Conservation (phyloP, 2,329 filamentous ascomycete genomes). For the Microcyclosporella mali region DNA sequence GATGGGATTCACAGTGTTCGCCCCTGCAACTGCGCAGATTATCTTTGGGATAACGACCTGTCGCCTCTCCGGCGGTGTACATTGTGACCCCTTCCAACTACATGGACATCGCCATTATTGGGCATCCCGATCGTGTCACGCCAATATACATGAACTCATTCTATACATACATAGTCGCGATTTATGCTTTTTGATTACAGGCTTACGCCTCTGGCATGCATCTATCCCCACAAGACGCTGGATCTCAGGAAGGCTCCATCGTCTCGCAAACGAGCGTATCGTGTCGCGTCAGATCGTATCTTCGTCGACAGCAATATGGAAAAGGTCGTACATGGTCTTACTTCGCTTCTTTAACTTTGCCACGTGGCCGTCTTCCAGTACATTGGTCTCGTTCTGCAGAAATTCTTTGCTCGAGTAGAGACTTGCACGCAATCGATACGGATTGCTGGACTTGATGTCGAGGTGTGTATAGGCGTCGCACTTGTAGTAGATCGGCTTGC, state of each 20-base stretch:
- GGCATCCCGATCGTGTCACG: background rate
- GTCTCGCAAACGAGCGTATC: no score
- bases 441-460: conserved; percentile 35
- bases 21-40: no score
- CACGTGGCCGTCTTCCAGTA: conserved; percentile 15
- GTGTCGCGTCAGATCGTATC: conserved; percentile 7
- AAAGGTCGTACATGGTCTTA: conserved; percentile 7
- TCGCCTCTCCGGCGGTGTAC: background rate
- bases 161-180: no score
- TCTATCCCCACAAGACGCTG: no score
- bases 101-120: background rate
- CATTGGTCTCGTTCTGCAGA: conserved; percentile 16
- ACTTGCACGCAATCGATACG: conserved; percentile 39
- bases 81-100: background rate
- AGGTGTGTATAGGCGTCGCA: conserved; percentile 52
- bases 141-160: background rate
- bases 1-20: no score
- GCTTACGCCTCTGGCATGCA: no score
- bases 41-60: background rate
- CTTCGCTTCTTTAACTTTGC: conserved; percentile 11
- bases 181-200: no score
- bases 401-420: conserved; percentile 38
- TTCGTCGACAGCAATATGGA: conserved; percentile 8
- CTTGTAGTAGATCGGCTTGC: conserved; percentile 68
- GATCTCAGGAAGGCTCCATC: no score